phyloP scores from a whole-genome alignment of 228 moss, liverwort and hornwort species.

The Sphagnum magellanicum region DNA sequence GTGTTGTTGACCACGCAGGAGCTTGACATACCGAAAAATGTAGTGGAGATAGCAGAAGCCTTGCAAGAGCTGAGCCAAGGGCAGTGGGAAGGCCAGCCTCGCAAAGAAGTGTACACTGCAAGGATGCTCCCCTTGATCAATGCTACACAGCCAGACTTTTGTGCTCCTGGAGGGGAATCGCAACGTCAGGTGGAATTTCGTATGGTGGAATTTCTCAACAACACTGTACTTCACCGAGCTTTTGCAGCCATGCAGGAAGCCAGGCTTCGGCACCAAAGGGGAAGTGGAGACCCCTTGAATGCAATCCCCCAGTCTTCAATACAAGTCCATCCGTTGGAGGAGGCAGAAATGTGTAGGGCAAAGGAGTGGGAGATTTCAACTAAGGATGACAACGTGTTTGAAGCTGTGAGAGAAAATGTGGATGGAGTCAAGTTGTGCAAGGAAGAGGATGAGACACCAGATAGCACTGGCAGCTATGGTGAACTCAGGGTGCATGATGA shows the following conservation, averaged over 20 bases:
- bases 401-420: neutral
- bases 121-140: slow-evolving; percentile 33
- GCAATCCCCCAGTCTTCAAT: slow-evolving; percentile 23
- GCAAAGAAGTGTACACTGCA: slow-evolving; percentile 57
- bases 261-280: slow-evolving; percentile 22
- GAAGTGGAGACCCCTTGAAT: slow-evolving; percentile 27
- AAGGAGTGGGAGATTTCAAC: slow-evolving; percentile 35
- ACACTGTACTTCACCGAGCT: slow-evolving; percentile 49
- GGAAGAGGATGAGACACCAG: slow-evolving; percentile 13
- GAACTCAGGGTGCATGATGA: slow-evolving; percentile 20
- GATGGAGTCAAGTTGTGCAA: slow-evolving; percentile 2
- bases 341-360: slow-evolving; percentile 27
- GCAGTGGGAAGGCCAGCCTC: slow-evolving; percentile 66
- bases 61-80: slow-evolving; percentile 65
- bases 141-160: slow-evolving; percentile 51
- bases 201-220: slow-evolving; percentile 73
- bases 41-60: slow-evolving; percentile 49
- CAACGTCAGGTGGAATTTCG: slow-evolving; percentile 70
- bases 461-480: slow-evolving; percentile 23
- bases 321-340: slow-evolving; percentile 41
- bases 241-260: slow-evolving; percentile 42
- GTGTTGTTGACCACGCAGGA: slow-evolving; percentile 23
- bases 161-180: slow-evolving; percentile 74
- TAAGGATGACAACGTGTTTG: too few relatives aligned
- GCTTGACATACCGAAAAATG: slow-evolving; percentile 49